Base-by-base conservation (phyloP, 306 rosid species). In the Vachellia pachyceras region DNA sequence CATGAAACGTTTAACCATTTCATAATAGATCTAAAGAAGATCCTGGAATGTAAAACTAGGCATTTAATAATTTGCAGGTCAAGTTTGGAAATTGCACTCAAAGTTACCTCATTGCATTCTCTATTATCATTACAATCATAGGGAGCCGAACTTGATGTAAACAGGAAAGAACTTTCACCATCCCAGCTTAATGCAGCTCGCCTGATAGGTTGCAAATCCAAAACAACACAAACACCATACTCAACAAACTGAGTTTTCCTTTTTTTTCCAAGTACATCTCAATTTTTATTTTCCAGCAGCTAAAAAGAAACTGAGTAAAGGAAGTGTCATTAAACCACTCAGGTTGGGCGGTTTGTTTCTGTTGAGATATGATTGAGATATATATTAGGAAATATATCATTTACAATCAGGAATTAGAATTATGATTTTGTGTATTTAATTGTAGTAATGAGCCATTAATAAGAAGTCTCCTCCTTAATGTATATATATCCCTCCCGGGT, bases 131-230 rank as follows among this genome's bases (percentile, higher is more conserved):
- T 86, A 79, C 99, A 84, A 82, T 91, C 97, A 82, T 91, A 95
- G 7, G 93, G 96, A 15, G 99, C 99, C 81, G 99, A 91, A 79
- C 98, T 93, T 80, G 99, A 95, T 49, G 99, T 93, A 76, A 88
- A 95, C 73, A 95, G 79, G 61, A 95, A 90, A 73, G 96, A 85
- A 72, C 99, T 97, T 86, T 95, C 96, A 13, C 96, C 94, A 42
- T 86, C 89, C 97, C 99, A 95, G 84, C 87, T 84, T 75, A 76
- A 80, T 37, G 90, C 89, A 76, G 98, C 98, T 63, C 58, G 71
- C 87, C 99, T 91, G 85, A 75, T 64, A 64, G 66, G 69, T 86
- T 50, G 77, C 82, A 49, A 46, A 72, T 40, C 77, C 88, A 45
- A 42, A 77, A 72, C 39, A 78, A 77, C 58, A 45, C 2, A 44